Percentiles rank a stretch among this genome's conserved stretches.
phyloP scores from a whole-genome alignment of 805 yeast species.

The Candida vartiovaarae region DNA sequence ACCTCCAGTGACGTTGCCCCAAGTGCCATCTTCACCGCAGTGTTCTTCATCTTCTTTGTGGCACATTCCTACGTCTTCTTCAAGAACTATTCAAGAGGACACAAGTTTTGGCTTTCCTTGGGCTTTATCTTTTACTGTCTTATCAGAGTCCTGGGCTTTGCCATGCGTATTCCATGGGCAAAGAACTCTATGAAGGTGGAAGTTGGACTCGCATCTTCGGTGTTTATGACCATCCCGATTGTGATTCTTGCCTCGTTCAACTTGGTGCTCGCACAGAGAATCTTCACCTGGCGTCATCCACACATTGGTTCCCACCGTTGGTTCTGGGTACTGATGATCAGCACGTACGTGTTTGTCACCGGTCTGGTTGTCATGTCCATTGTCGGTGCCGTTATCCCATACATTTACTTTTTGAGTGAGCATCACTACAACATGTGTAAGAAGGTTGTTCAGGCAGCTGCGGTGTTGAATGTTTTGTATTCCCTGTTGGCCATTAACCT shows the following conservation, averaged over 20 bases:
- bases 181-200: conserved; percentile 37
- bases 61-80: conserved; percentile 41
- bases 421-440: conserved; percentile 42
- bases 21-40: conserved; percentile 46
- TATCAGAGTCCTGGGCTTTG: conserved; percentile 51
- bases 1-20: conserved; percentile 48
- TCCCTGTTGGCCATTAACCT: conserved; percentile 46
- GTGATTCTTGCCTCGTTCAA: conserved; percentile 53
- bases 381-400: conserved; percentile 55
- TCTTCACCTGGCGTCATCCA: conserved; percentile 75
- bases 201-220: conserved; percentile 50
- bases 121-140: conserved; percentile 48
- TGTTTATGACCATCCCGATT: conserved; percentile 50
- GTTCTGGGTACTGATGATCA: conserved; percentile 45
- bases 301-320: conserved; percentile 48
- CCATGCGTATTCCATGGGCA: conserved; percentile 54
- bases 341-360: conserved; percentile 45
- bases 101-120: conserved; percentile 48
- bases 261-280: conserved; percentile 61
- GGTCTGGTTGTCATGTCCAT: conserved; percentile 64
- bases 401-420: conserved; percentile 44
- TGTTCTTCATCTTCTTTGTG: conserved; percentile 41
- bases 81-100: conserved; percentile 46
- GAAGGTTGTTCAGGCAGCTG: conserved; percentile 46
- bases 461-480: conserved; percentile 40